phyloP scores from a whole-genome alignment of 768 basidiomycete genomes.

The Panus rudis region DNA sequence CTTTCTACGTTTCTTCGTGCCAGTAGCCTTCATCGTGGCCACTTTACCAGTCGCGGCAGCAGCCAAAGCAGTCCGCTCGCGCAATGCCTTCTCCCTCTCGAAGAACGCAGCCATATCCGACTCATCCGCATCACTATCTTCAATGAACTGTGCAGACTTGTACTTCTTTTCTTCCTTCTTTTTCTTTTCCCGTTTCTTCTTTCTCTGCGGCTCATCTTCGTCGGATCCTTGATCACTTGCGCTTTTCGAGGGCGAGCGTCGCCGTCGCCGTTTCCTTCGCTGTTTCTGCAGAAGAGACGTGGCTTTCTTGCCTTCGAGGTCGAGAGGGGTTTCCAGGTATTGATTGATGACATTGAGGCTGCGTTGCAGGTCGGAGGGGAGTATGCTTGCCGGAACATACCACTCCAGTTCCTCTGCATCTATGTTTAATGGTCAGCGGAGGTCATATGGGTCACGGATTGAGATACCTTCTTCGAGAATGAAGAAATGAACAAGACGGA shows the following conservation, averaged over 20 bases:
- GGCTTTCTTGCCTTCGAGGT: conserved; percentile 72
- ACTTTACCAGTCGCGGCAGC: conserved; percentile 37
- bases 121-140: conserved; percentile 83
- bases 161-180: conserved; percentile 66
- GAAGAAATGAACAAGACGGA: conserved; percentile 71
- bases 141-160: conserved; percentile 88
- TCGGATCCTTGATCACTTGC: conserved; percentile 34
- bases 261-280: conserved; percentile 39
- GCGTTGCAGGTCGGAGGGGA: conserved; percentile 60
- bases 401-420: conserved; percentile 74
- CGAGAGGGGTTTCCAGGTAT: conserved; percentile 76
- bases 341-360: conserved; percentile 73
- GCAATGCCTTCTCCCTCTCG: conserved; percentile 57
- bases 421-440: conserved; percentile 16
- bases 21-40: conserved; percentile 41
- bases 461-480: conserved; percentile 62
- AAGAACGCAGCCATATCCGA: conserved; percentile 81
- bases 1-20: conserved; percentile 53
- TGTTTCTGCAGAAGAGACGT: conserved; percentile 66
- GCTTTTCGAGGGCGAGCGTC: conserved; percentile 41
- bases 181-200: conserved; percentile 41
- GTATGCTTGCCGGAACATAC: conserved; percentile 71
- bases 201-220: conserved; percentile 29
- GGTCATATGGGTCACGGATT: conserved; percentile 13
- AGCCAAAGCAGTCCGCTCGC: conserved; percentile 41